These are phyloP conservation scores for Taphrina wiesneri DNA, from an alignment of 1,139 yeast genomes.

Conservation along the genomic window DNA sequence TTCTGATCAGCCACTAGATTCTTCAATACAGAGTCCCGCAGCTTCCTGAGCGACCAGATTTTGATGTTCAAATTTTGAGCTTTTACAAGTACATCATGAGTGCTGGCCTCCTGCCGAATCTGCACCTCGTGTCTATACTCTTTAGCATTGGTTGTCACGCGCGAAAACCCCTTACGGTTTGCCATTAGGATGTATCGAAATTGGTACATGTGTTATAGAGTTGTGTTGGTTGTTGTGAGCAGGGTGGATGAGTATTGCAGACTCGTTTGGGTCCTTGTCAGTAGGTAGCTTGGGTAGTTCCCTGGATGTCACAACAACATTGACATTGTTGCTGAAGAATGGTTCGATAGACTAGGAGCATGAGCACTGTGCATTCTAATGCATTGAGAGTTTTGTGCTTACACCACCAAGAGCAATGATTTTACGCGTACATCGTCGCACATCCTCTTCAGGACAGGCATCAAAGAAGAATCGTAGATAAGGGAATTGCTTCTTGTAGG, in stretches of 20 bases:
- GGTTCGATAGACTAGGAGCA: constrained; percentile 54
- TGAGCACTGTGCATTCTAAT: neutral
- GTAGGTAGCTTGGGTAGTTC: neutral
- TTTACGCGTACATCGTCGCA: constrained; percentile 44
- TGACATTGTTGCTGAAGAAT: constrained; percentile 75
- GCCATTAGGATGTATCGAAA: neutral
- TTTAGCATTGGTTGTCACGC: neutral
- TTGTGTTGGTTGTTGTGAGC: too few relatives aligned
- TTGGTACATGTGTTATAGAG: neutral
- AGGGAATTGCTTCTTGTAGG: constrained; percentile 78
- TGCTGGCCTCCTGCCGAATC: neutral
- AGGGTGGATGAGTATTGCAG: neutral
- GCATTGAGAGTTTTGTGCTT: constrained; percentile 27
- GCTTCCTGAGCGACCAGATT: constrained; percentile 79
- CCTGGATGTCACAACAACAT: constrained; percentile 77
- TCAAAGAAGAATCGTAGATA: constrained; percentile 79
- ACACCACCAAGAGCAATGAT: constrained; percentile 46
- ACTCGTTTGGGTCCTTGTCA: neutral
- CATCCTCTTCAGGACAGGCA: constrained; percentile 55
- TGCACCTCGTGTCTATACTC: neutral
- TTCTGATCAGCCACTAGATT: constrained; percentile 59
- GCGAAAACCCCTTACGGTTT: neutral
- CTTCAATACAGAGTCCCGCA: constrained; percentile 66
- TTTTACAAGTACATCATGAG: constrained; percentile 63
- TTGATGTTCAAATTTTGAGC: constrained; percentile 66